These are phyloP conservation scores for Zygosaccharomyces sapae DNA, from an alignment of 1,139 yeast species.

Conservation along the genomic window DNA sequence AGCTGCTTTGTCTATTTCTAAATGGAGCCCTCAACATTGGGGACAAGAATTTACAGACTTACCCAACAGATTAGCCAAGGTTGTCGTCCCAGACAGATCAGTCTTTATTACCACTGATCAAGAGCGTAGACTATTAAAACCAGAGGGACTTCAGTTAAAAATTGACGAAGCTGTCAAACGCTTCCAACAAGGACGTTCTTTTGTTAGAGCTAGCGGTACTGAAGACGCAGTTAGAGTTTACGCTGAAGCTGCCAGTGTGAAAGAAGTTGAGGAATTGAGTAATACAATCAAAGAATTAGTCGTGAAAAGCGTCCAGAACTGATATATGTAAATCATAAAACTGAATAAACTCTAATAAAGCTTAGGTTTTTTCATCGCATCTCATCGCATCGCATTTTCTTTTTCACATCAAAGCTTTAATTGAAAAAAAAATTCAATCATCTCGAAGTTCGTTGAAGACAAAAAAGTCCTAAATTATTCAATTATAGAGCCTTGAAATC, in stretches of 20 bases:
- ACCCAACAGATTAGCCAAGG: slow-evolving; percentile 81
- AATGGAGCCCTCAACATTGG: slow-evolving; percentile 68
- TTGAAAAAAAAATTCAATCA: neutral
- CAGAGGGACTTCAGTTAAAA: slow-evolving; percentile 68
- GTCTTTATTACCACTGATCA: slow-evolving; percentile 84
- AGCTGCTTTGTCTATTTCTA: slow-evolving; percentile 55
- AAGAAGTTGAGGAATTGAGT: slow-evolving; percentile 54
- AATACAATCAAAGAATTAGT: slow-evolving; percentile 48
- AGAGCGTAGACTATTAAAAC: slow-evolving; percentile 74
- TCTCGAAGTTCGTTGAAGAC: neutral
- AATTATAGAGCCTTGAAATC: neutral
- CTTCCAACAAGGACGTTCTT: slow-evolving; percentile 68
- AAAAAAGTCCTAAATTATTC: neutral
- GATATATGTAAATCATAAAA: neutral
- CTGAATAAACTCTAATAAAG: neutral
- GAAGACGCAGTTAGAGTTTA: slow-evolving; percentile 96
- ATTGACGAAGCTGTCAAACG: slow-evolving; percentile 64
- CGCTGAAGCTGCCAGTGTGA: slow-evolving; percentile 70
- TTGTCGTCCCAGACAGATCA: slow-evolving; percentile 75
- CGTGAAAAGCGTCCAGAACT: slow-evolving; percentile 7
- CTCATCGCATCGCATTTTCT: neutral
- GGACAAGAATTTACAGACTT: slow-evolving; percentile 71
- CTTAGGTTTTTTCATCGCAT: neutral
- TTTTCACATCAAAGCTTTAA: neutral
- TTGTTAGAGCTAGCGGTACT: slow-evolving; percentile 96